These are phyloP conservation scores for Calonectria hawksworthii DNA, from an alignment of 2,329 filamentous ascomycete genomes.

Conservation along the genomic window DNA sequence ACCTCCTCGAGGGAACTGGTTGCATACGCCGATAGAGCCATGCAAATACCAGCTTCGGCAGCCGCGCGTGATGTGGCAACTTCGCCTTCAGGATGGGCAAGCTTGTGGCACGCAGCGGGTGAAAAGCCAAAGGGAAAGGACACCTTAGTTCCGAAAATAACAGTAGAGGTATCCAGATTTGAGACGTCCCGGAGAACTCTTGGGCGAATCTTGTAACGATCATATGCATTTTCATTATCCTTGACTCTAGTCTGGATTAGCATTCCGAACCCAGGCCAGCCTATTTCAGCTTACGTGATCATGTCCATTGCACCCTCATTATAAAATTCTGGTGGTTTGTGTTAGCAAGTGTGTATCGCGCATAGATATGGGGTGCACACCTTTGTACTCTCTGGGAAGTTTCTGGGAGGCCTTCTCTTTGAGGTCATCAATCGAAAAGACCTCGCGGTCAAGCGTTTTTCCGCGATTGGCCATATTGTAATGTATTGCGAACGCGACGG, in stretches of 20 bases:
- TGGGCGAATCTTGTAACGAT: conserved; percentile 9
- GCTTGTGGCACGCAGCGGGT: conserved; percentile 65
- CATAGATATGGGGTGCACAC: neutral
- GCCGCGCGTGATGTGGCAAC: conserved; percentile 62
- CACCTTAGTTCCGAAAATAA: neutral
- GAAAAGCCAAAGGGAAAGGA: conserved; percentile 66
- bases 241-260: neutral
- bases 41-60: conserved; percentile 55
- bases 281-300: neutral
- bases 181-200: conserved; percentile 6
- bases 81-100: conserved; percentile 64
- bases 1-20: conserved; percentile 57
- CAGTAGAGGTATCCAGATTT: neutral
- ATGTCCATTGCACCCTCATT: conserved; percentile 16
- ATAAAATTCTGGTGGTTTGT: neutral
- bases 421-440: conserved; percentile 18
- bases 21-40: conserved; percentile 31
- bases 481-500: neutral
- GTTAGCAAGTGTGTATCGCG: neutral
- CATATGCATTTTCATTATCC: neutral
- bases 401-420: conserved; percentile 1
- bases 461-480: neutral
- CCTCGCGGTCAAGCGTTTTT: neutral
- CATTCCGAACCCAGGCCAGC: no score
- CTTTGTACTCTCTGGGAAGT: neutral